Base-by-base conservation (phyloP, 2,329 filamentous ascomycete species). In the Penicillium sclerotigenum region DNA sequence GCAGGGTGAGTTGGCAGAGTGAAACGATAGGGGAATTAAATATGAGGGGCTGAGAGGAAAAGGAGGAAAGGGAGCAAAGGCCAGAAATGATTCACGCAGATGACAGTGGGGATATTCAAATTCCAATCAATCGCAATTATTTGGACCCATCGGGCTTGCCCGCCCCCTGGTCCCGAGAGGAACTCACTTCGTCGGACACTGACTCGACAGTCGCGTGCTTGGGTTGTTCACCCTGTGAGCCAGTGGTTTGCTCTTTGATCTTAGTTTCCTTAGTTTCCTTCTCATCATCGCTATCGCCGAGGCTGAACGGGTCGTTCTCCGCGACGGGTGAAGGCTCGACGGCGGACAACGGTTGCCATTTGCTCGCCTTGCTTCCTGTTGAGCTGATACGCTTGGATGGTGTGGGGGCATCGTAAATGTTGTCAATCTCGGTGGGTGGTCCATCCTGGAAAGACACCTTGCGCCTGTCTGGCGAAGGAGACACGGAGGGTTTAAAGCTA, bases 261-360 rank as follows among this genome's bases (percentile, higher is more conserved):
- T 91, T 94, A 16, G 79, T 75, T 51, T 92, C 90, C 76, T 91
- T 94, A 13, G 79, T 75, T 51, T 92, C 90, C 65, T 88, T 88
- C 74, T 99, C 94, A 64, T 96, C 92, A 64, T 97, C 93, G 68
- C 91, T 96, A 66, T 97, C 93, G 5, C 94, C 94, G 14, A 99
- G 82, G 68, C 91, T 97, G 77, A 99, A 99, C 0, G 94, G 94
- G 69, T 99, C 94, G 66, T 96, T 93, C 65, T 97, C 91, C 18
- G 83, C 82, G 59, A 96, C 88, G 14, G 93, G 92, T 60, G 84
- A 87, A 1, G 92, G 91, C 61, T 95, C 90, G 14, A 97, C 86
- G 0, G 87, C 83, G 13, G 92, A 91, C 65, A 99, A 79, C 10
- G 94, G 93, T 74, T 99, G 93, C 94, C 94, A 99, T 78, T 99